Evolutionary conservation across 2,329 filamentous ascomycete species (phyloP), one percentile per base, ranked within the genome.

Genomic region (Colletotrichum sp.): DNA sequence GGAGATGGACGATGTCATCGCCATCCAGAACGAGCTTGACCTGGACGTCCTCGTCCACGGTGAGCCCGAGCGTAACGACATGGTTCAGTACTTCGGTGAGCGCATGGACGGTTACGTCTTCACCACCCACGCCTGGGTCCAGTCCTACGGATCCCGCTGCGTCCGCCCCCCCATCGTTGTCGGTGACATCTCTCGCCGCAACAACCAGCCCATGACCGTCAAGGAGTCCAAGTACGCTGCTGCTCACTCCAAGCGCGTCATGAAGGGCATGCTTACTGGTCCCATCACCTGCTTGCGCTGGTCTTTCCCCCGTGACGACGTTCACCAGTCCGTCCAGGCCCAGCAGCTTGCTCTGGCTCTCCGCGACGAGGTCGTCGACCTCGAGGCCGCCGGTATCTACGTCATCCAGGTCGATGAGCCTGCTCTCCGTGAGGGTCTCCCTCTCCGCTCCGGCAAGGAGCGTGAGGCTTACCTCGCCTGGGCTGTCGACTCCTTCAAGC

Each of bases 251-350:
- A 96, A 94, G 91, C 99, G 98, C 93, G 96, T 97, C 88, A 99
- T 99, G 97, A 99, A 99, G 95, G 97, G 97, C 87, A 99, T 99
- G 97, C 93, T 99, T 86, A 99, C 97, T 87, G 97, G 97, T 77
- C 97, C 97, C 82, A 98, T 99, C 90, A 99, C 97, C 84, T 99
- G 97, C 90, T 91, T 99, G 82, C 94, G 97, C 87, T 99, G 97
- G 97, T 99, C 97, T 78, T 99, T 99, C 95, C 97, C 97, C 83
- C 97, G 97, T 95, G 96, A 98, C 85, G 97, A 99, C 85, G 95
- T 99, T 78, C 97, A 99, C 92, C 97, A 99, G 92, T 98, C 96
- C 76, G 94, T 99, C 83, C 97, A 99, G 91, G 97, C 97, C 85
- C 94, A 98, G 91, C 97, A 99, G 92, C 95, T 99, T 83, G 97